Evolutionary conservation across 148 eudicot species (phyloP).

Genomic region (Cornus controversa): DNA sequence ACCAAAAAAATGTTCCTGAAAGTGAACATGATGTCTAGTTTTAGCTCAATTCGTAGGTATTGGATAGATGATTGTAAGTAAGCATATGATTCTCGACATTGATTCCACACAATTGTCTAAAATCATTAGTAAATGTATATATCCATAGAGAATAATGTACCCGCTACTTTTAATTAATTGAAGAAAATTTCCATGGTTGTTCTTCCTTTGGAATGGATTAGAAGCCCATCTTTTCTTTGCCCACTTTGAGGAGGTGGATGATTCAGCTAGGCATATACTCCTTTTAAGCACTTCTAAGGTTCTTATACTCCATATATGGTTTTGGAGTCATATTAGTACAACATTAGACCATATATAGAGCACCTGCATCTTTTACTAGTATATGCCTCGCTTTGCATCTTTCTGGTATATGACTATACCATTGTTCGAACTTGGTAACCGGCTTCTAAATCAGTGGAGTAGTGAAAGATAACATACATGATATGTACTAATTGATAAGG

Average conservation of each 20-base stretch:
- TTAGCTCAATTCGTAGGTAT: constrained; percentile 11
- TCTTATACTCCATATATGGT: background rate
- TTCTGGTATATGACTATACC: background rate
- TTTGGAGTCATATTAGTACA: background rate
- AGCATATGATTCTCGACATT: constrained; percentile 42
- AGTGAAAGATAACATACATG: background rate
- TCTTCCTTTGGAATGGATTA: constrained; percentile 21
- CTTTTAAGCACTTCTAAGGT: background rate
- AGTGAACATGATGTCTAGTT: background rate
- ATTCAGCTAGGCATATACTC: constrained; percentile 33
- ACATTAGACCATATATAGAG: background rate
- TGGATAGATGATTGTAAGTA: constrained; percentile 17
- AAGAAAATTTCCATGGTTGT: constrained; percentile 19
- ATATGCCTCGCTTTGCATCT: constrained; percentile 22
- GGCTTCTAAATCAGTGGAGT: background rate
- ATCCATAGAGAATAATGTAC: constrained; percentile 13
- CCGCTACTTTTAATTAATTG: constrained; percentile 6
- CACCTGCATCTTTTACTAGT: background rate
- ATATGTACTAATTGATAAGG: no score
- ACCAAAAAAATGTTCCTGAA: background rate
- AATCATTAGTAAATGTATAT: background rate
- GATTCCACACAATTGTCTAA: constrained; percentile 17
- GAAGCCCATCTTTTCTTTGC: constrained; percentile 13
- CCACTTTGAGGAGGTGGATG: background rate
- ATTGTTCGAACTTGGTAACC: background rate